A percentile compares a stretch with the other conserved stretches of the same genome.
Conservation (phyloP, 2,329 filamentous ascomycete genomes). For the Botrytis medusae region DNA sequence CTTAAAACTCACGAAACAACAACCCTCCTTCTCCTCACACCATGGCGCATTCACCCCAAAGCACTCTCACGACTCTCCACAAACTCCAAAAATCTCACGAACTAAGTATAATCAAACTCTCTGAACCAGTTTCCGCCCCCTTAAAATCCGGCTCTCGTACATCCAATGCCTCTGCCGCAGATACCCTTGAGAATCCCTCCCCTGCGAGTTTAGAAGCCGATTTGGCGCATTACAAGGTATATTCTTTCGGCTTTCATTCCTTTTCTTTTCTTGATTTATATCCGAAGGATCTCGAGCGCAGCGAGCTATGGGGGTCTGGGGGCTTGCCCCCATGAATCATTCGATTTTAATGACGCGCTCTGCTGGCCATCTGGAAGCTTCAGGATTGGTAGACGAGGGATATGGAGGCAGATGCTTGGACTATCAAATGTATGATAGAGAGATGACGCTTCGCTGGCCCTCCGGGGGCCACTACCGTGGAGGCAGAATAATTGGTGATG, state of each 20-base stretch:
- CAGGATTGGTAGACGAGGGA: not conserved
- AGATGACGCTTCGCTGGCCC: not conserved
- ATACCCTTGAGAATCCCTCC: slow-evolving; percentile 64
- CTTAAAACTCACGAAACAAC: not conserved
- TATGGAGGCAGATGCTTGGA: not conserved
- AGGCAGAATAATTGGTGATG: not conserved
- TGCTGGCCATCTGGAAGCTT: not conserved
- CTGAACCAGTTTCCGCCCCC: slow-evolving; percentile 67
- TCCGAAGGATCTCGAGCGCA: not conserved
- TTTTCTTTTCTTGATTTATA: not conserved
- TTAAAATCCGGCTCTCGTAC: slow-evolving; percentile 51
- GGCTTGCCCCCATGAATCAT: not conserved
- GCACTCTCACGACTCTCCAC: slow-evolving; percentile 51
- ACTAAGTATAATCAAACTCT: slow-evolving; percentile 74
- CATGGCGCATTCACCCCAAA: slow-evolving; percentile 33
- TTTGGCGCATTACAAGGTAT: slow-evolving; percentile 79
- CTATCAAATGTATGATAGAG: not conserved
- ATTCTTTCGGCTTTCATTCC: not conserved
- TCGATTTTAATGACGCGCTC: not conserved
- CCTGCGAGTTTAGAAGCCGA: slow-evolving; percentile 80
- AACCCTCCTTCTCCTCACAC: not conserved
- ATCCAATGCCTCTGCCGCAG: slow-evolving; percentile 67
- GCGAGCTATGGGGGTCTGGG: not conserved
- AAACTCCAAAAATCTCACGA: slow-evolving; percentile 58
- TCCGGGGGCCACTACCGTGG: not conserved